Evolutionary conservation across 73 alveolate genomes (phyloP), one percentile per base, ranked within the genome.

Genomic region (Tetrahymena elliotti): DNA sequence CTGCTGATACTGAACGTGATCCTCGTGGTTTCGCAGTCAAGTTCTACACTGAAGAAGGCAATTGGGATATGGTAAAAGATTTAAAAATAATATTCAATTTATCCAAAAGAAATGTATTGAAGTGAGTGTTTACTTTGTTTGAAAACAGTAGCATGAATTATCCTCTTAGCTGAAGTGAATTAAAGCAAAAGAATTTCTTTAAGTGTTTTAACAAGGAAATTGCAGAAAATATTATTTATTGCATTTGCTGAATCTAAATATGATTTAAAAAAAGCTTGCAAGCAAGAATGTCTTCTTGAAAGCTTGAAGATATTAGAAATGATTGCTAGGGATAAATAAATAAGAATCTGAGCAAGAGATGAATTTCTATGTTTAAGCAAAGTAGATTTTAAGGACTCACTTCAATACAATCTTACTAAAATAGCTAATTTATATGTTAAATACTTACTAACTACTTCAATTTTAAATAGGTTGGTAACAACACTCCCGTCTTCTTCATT

Each of bases 31-130:
- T 97, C 92, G 99, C 99, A 13, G 95, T 98, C 33, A 98, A 98
- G 95, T 97, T 98, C 97, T 98, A 98, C 96, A 98, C 99, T 36
- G 99, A 98, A 83, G 99, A 98, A 93, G 99, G 99, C 38, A 98
- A 98, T 95, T 98, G 96, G 93, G 99, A 98, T 94, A 95, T 98
- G 98, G 98, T 97, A 54, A 68, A 68, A 68, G n/a, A 4, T 22
- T n/a, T 27, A 68, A 40, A 40, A 40, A 15, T 10, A 40, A 27
- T 6, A 68, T 22, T 52, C 5, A 52, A 52, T 68, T 7, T 47
- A 47, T 47, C 4, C 24, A 31, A 68, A 68, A 27, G 88, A 68
- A 31, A 68, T 68, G 16, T 31, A 24, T 68, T 68, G 88, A 47
- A 47, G 31, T 47, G 82, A 47, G 31, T 47, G 82, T 18, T 47